Evolutionary conservation across 768 basidiomycete genomes (phyloP).

Genomic region (Exidia glandulosa): DNA sequence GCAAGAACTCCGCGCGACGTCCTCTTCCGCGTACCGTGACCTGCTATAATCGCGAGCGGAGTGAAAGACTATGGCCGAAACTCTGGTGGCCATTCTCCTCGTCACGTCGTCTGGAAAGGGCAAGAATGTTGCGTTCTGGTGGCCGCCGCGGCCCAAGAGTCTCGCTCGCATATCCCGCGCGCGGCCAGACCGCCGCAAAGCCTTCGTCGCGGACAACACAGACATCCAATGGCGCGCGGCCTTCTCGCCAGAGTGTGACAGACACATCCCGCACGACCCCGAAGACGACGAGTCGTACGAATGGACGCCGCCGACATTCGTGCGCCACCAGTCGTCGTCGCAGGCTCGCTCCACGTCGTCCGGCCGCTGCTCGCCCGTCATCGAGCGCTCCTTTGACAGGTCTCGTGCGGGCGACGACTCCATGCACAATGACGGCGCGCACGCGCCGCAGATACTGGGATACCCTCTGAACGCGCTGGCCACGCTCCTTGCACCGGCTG

Average conservation of each 20-base stretch:
- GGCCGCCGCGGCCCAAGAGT: slow-evolving; percentile 63
- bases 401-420: not conserved
- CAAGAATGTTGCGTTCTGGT: slow-evolving; percentile 67
- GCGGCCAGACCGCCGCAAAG: slow-evolving; percentile 34
- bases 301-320: not conserved
- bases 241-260: slow-evolving; percentile 5
- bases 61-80: slow-evolving; percentile 72
- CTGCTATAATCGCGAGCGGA: too few relatives aligned
- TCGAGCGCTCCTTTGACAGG: not conserved
- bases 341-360: not conserved
- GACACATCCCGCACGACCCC: not conserved
- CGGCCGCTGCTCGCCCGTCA: not conserved
- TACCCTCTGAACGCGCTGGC: slow-evolving; percentile 77
- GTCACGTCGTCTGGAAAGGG: slow-evolving; percentile 79
- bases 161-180: slow-evolving; percentile 65
- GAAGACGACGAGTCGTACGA: not conserved
- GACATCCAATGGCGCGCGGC: slow-evolving; percentile 8
- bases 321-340: not conserved
- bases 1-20: too few relatives aligned
- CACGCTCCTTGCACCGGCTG: slow-evolving; percentile 62
- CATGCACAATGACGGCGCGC: not conserved
- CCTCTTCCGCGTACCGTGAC: too few relatives aligned
- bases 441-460: slow-evolving; percentile 44
- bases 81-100: slow-evolving; percentile 68
- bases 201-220: slow-evolving; percentile 41